Percentiles rank a stretch among this genome's conserved stretches.
Evolutionary conservation across 2,329 filamentous ascomycete genomes (phyloP).

Genomic region (Beauveria pseudobassiana): DNA sequence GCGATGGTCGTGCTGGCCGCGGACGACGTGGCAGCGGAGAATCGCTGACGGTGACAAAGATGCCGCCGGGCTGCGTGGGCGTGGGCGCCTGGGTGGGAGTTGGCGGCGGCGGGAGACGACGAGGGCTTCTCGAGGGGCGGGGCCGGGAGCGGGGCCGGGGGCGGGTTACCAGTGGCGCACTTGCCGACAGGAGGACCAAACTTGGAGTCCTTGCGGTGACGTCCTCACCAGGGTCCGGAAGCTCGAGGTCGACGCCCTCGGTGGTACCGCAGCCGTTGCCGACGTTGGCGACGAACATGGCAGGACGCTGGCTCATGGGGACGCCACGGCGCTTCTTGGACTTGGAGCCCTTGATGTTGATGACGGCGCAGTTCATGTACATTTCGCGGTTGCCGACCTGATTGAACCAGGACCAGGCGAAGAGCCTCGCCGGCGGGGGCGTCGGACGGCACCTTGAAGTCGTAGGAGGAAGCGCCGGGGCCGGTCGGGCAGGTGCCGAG

Average conservation of each 20-base stretch:
- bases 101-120: background rate
- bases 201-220: slow-evolving; percentile 25
- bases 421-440: slow-evolving; percentile 51
- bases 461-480: slow-evolving; percentile 40
- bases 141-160: slow-evolving; percentile 8
- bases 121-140: background rate
- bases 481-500: slow-evolving; percentile 45
- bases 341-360: slow-evolving; percentile 47
- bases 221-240: slow-evolving; percentile 57
- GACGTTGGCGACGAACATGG: slow-evolving; percentile 62
- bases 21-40: background rate
- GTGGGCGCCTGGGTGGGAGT: background rate
- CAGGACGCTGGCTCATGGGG: slow-evolving; percentile 49
- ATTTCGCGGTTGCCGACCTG: slow-evolving; percentile 24
- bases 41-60: slow-evolving; percentile 31
- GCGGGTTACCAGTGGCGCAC: slow-evolving; percentile 5
- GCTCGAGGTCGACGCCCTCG: slow-evolving; percentile 51
- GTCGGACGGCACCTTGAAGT: slow-evolving; percentile 59
- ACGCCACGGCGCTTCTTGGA: slow-evolving; percentile 25
- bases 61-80: slow-evolving; percentile 29
- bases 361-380: slow-evolving; percentile 79
- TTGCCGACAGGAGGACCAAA: slow-evolving; percentile 13
- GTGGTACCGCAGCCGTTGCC: slow-evolving; percentile 31
- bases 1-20: background rate
- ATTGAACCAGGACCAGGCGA: slow-evolving; percentile 77